A percentile compares a stretch with the other conserved stretches of the same genome.
phyloP scores from a whole-genome alignment of 192 early-diverging fungal species.

The Thoreauomyces humboldtii region DNA sequence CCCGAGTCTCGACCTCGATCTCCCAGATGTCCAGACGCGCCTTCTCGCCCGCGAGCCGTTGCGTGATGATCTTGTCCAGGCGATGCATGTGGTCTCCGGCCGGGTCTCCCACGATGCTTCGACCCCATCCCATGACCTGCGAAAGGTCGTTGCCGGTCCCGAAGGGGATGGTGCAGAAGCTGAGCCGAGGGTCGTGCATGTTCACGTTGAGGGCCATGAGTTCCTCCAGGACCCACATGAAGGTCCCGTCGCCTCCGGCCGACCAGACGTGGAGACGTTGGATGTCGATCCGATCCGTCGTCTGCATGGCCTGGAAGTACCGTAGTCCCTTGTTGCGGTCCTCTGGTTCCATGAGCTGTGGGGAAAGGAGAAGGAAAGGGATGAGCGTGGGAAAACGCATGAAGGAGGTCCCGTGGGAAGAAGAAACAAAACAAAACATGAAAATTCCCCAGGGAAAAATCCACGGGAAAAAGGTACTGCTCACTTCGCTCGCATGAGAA shows the following conservation, averaged over 20 bases:
- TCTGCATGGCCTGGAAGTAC: conserved; percentile 52
- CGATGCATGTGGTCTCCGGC: conserved; percentile 53
- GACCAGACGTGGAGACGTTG: conserved; percentile 68
- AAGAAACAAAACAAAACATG: no score
- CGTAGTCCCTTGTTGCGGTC: conserved; percentile 43
- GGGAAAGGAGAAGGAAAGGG: neutral
- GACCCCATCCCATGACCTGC: conserved; percentile 74
- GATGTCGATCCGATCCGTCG: conserved; percentile 32
- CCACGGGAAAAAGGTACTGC: no score
- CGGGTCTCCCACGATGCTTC: conserved; percentile 52
- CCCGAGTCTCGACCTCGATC: conserved; percentile 52
- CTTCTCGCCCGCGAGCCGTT: conserved; percentile 57
- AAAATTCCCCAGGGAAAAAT: no score
- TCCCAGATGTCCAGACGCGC: conserved; percentile 71
- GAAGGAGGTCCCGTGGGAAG: no score
- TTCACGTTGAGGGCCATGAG: conserved; percentile 41
- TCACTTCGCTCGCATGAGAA: no score
- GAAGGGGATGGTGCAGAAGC: conserved; percentile 60
- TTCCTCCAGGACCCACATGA: conserved; percentile 49
- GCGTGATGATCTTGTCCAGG: conserved; percentile 51
- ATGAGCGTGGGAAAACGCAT: no score
- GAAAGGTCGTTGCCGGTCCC: conserved; percentile 72
- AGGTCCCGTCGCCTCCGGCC: conserved; percentile 73
- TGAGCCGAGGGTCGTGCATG: conserved; percentile 34
- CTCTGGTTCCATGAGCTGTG: conserved; percentile 2